These are phyloP conservation scores for Ceratocystis alfenasii DNA, from an alignment of 2,329 filamentous ascomycete genomes.

Conservation along the genomic window DNA sequence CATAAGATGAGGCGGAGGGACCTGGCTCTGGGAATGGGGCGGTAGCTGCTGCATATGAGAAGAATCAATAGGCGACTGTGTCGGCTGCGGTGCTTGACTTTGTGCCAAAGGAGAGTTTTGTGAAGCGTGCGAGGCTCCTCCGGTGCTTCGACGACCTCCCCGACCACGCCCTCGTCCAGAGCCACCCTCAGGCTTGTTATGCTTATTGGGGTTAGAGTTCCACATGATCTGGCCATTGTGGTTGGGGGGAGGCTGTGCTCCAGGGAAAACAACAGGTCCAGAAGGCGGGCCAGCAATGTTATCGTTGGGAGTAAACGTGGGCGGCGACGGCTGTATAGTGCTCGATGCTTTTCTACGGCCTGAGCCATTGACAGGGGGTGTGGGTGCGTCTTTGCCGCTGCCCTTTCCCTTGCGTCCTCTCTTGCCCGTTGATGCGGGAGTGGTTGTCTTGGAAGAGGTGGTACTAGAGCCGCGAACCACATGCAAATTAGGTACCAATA, in stretches of 20 bases:
- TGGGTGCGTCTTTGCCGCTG: neutral
- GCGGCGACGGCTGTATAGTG: slow-evolving; percentile 5
- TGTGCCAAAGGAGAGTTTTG: neutral
- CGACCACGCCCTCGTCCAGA: slow-evolving; percentile 19
- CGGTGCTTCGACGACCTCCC: slow-evolving; percentile 12
- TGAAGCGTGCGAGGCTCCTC: neutral
- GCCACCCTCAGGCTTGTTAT: neutral
- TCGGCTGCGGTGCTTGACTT: neutral
- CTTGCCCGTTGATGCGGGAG: neutral
- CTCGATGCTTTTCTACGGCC: slow-evolving; percentile 6
- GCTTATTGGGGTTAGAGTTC: slow-evolving; percentile 19
- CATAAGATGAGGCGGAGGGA: slow-evolving; percentile 7
- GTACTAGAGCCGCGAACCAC: slow-evolving; percentile 13
- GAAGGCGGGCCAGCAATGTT: slow-evolving; percentile 14
- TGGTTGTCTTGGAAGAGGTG: neutral
- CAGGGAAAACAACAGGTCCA: slow-evolving; percentile 3
- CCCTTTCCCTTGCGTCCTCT: slow-evolving; percentile 13
- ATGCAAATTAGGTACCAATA: slow-evolving; percentile 18
- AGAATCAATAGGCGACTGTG: slow-evolving; percentile 3
- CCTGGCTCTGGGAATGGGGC: neutral
- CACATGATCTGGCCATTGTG: slow-evolving; percentile 23
- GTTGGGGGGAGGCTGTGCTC: slow-evolving; percentile 16
- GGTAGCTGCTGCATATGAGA: neutral
- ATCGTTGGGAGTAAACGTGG: slow-evolving; percentile 11
- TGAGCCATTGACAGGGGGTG: neutral